Percentiles rank a stretch among this genome's conserved stretches.
These are phyloP conservation scores for Amanita jacksonii DNA, from an alignment of 768 basidiomycete genomes.

Conservation along the genomic window DNA sequence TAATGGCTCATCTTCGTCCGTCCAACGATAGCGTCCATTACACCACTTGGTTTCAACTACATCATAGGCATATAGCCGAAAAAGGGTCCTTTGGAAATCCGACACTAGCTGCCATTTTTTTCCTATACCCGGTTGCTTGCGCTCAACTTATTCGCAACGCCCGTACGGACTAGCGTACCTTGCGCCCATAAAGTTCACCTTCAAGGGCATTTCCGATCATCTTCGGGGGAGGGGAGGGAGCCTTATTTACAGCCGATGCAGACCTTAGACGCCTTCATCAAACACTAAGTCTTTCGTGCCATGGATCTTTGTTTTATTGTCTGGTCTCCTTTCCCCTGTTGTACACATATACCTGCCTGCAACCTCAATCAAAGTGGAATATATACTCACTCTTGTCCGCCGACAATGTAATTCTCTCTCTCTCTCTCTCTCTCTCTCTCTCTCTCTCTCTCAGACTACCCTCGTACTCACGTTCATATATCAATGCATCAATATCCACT, in stretches of 20 bases:
- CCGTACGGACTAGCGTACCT: slow-evolving; percentile 6
- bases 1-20: slow-evolving; percentile 4
- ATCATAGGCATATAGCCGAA: not conserved
- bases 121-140: not conserved
- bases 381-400: slow-evolving; percentile 3
- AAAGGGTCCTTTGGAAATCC: slow-evolving; percentile 4
- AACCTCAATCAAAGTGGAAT: not conserved
- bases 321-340: slow-evolving; percentile 7
- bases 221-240: too few species aligned
- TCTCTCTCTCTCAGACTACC: not conserved
- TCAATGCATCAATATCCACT: not conserved
- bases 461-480: not conserved
- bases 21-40: slow-evolving; percentile 5
- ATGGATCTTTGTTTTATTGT: slow-evolving; percentile 8
- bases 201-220: slow-evolving; percentile 1
- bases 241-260: slow-evolving; percentile 2
- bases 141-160: not conserved
- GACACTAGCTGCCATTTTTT: slow-evolving; percentile 4
- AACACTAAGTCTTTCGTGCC: slow-evolving; percentile 2
- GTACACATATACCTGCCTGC: slow-evolving; percentile 7
- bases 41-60: not conserved
- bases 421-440: not conserved
- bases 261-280: slow-evolving; percentile 6
- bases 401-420: slow-evolving; percentile 3
- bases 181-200: slow-evolving; percentile 2